Evolutionary conservation across 176 grass and related monocot genomes (phyloP), one percentile per base, ranked within the genome.

Genomic region (Zoysia japonica): DNA sequence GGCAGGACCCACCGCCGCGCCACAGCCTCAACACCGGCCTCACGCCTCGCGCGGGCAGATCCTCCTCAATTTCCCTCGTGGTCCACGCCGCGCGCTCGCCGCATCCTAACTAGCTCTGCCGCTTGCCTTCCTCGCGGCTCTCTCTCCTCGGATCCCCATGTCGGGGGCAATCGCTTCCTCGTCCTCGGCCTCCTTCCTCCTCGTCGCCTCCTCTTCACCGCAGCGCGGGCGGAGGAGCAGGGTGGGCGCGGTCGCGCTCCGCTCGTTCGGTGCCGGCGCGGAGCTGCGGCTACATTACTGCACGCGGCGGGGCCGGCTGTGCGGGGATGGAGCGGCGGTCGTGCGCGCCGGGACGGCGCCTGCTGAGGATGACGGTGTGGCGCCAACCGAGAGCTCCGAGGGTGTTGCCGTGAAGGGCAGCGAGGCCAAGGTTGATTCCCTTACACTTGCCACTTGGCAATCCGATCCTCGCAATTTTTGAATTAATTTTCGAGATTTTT

Each of bases 41-140:
- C 88, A 87, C 65, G 47, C 65, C 39, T 5, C 39, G 3, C 52
- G 39, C 55, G 5, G 17, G 28, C 59, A 80, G 72, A 86, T 85
- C 77, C 82, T 67, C 51, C 56, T 39, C 78, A 85, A 36, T 61
- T 65, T 61, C 56, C 75, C 84, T 82, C 79, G 79, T 78, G 79
- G 79, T 50, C 72, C 60, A 56, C 78, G 61, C 44, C 67, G 65
- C 55, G 77, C 39, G 50, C 47, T 28, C 69, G 43, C 41, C 46
- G 53, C 28, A 28, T 55, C 47, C 39, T 36, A 20, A 54, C n/a
- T 17, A 36, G 45, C 61, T 78, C 44, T 43, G n/a, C 52, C 45
- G 28, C 70, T 65, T 36, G 14, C 35, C 38, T 14, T 28, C 52
- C 12, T 3, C 28, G 11, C 59, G 16, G 43, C 6, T 8, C 56